These are phyloP conservation scores for Gynostemma pentaphyllum DNA, from an alignment of 306 rosid species.

Conservation along the genomic window DNA sequence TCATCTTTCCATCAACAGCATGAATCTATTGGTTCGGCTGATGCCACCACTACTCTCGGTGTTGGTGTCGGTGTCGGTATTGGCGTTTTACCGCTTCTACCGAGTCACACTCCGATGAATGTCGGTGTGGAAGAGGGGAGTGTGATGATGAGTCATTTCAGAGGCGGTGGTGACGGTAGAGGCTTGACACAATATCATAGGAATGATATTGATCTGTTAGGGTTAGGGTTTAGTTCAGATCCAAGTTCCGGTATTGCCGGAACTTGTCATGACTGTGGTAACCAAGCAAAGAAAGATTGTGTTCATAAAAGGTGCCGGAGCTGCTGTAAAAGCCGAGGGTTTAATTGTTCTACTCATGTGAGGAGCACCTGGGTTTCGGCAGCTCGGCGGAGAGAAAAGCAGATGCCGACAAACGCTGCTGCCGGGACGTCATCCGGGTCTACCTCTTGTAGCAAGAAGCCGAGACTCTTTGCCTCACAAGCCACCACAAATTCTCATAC, in stretches of 20 bases:
- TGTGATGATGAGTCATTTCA: neutral
- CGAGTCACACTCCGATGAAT: neutral
- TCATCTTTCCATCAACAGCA: too few species aligned
- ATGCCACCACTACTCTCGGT: neutral
- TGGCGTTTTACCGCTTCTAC: neutral
- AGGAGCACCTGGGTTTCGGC: slow-evolving; percentile 10
- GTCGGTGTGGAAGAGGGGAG: neutral
- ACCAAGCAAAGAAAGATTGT: slow-evolving; percentile 9
- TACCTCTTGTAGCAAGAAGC: neutral
- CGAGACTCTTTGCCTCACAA: neutral
- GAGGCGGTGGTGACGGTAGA: neutral
- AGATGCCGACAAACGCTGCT: neutral
- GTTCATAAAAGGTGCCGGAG: slow-evolving; percentile 1
- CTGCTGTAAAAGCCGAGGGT: slow-evolving; percentile 6
- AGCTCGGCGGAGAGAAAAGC: neutral
- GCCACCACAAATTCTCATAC: neutral
- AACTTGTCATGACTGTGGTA: slow-evolving; percentile 4
- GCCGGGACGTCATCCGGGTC: neutral
- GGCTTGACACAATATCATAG: neutral
- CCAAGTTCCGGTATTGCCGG: neutral
- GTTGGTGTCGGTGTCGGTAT: neutral
- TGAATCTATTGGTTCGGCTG: too few species aligned
- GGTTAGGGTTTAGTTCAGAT: neutral
- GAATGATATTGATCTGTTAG: neutral
- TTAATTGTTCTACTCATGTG: neutral